These are phyloP conservation scores for Candida michaelii DNA, from an alignment of 805 yeast species.

Conservation along the genomic window DNA sequence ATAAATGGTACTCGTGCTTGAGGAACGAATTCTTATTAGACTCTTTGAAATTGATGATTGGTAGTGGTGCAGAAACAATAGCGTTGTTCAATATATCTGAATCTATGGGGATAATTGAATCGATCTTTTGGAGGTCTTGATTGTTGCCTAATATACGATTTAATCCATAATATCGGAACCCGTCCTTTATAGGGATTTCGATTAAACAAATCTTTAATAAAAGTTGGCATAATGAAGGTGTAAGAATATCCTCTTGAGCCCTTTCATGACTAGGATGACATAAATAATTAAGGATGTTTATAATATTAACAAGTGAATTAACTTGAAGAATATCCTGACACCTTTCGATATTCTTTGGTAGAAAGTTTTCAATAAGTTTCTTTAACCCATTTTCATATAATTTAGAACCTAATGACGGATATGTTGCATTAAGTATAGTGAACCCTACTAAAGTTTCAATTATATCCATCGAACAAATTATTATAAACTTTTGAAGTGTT, in stretches of 20 bases:
- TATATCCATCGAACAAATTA: conserved; percentile 55
- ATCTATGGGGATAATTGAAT: conserved; percentile 38
- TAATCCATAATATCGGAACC: conserved; percentile 52
- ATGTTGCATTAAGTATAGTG: conserved; percentile 2
- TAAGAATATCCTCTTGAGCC: conserved; percentile 2
- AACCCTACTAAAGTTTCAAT: conserved; percentile 45
- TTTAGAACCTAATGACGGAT: neutral
- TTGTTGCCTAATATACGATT: conserved; percentile 56
- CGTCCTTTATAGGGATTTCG: conserved; percentile 40
- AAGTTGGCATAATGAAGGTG: conserved; percentile 21
- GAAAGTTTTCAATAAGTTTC: conserved; percentile 34
- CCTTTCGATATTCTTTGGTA: conserved; percentile 51
- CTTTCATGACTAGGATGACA: conserved; percentile 21
- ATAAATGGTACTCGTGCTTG: conserved; percentile 44
- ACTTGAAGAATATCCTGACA: conserved; percentile 40
- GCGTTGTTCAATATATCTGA: conserved; percentile 22
- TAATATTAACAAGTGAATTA: conserved; percentile 49
- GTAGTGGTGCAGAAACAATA: conserved; percentile 27
- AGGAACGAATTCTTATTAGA: neutral
- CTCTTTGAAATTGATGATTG: conserved; percentile 18
- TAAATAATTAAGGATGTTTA: conserved; percentile 53
- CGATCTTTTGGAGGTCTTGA: conserved; percentile 40
- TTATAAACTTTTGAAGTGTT: conserved; percentile 46
- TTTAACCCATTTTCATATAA: conserved; percentile 8
- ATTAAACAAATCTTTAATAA: conserved; percentile 38